A percentile compares a stretch with the other conserved stretches of the same genome.
phyloP scores from a whole-genome alignment of 2,329 filamentous ascomycete species.

The Fusarium chuoi region DNA sequence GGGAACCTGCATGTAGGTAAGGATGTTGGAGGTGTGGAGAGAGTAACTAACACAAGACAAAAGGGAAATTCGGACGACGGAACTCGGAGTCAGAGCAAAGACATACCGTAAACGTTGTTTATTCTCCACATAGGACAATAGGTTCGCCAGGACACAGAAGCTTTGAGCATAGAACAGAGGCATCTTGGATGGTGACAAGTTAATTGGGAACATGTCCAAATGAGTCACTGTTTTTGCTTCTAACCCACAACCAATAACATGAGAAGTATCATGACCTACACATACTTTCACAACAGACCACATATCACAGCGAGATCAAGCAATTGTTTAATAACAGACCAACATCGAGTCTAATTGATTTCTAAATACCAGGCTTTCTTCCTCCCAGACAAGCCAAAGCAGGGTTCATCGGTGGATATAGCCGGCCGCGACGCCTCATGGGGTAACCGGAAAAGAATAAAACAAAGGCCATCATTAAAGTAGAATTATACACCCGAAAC shows the following conservation, averaged over 20 bases:
- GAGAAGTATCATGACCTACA: not conserved
- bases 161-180: not conserved
- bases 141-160: not conserved
- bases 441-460: slow-evolving; percentile 44
- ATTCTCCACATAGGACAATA: slow-evolving; percentile 16
- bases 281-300: not conserved
- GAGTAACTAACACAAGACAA: not conserved
- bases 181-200: not conserved
- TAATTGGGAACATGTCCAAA: not conserved
- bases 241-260: not conserved
- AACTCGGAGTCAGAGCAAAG: not conserved
- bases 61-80: slow-evolving; percentile 1
- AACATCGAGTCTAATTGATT: slow-evolving; percentile 34
- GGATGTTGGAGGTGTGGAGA: not conserved
- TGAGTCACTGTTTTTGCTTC: not conserved
- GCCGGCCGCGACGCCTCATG: slow-evolving; percentile 42
- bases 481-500: slow-evolving; percentile 43
- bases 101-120: not conserved
- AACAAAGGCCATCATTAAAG: slow-evolving; percentile 44
- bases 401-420: slow-evolving; percentile 34
- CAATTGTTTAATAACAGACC: slow-evolving; percentile 21
- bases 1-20: slow-evolving; percentile 23
- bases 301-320: too few relatives aligned
- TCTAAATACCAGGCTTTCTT: slow-evolving; percentile 42
- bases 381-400: slow-evolving; percentile 34